phyloP scores from a whole-genome alignment of 2,329 filamentous ascomycete species.

The Cladophialophora psammophila region DNA sequence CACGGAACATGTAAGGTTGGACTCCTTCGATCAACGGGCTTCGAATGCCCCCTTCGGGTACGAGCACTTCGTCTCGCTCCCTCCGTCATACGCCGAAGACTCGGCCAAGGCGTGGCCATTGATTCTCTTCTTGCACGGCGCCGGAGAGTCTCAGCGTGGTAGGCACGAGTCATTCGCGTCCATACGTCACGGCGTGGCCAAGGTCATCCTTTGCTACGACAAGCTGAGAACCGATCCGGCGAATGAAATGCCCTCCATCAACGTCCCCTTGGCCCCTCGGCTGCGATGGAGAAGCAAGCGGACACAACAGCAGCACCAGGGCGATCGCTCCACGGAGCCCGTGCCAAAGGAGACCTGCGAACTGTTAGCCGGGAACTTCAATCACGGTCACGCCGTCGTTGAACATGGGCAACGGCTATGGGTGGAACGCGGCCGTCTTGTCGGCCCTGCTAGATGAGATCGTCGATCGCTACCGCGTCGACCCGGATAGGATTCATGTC shows the following conservation, averaged over 20 bases:
- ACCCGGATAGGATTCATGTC: slow-evolving; percentile 31
- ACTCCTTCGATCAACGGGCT: slow-evolving; percentile 29
- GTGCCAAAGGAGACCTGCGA: slow-evolving; percentile 25
- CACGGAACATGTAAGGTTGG: slow-evolving; percentile 28
- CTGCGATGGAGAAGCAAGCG: slow-evolving; percentile 19
- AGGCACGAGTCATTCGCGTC: slow-evolving; percentile 28
- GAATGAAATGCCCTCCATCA: slow-evolving; percentile 18
- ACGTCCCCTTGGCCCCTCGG: slow-evolving; percentile 24
- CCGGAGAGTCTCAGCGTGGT: slow-evolving; percentile 31
- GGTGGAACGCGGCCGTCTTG: slow-evolving; percentile 33
- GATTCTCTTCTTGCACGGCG: slow-evolving; percentile 34
- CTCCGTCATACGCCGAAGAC: slow-evolving; percentile 27
- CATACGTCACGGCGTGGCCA: slow-evolving; percentile 32
- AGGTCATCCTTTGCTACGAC: slow-evolving; percentile 35
- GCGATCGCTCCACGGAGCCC: slow-evolving; percentile 29
- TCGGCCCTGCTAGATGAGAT: slow-evolving; percentile 34
- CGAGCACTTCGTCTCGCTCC: slow-evolving; percentile 34
- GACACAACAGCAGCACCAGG: slow-evolving; percentile 19
- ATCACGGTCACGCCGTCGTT: slow-evolving; percentile 34
- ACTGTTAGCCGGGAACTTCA: slow-evolving; percentile 31
- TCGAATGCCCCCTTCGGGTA: slow-evolving; percentile 36
- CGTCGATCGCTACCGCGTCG: slow-evolving; percentile 31
- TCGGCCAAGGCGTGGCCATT: slow-evolving; percentile 25
- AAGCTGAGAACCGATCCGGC: slow-evolving; percentile 26
- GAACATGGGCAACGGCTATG: slow-evolving; percentile 33